phyloP scores from a whole-genome alignment of 2,329 filamentous ascomycete species.

The Curvularia verruculosa region DNA sequence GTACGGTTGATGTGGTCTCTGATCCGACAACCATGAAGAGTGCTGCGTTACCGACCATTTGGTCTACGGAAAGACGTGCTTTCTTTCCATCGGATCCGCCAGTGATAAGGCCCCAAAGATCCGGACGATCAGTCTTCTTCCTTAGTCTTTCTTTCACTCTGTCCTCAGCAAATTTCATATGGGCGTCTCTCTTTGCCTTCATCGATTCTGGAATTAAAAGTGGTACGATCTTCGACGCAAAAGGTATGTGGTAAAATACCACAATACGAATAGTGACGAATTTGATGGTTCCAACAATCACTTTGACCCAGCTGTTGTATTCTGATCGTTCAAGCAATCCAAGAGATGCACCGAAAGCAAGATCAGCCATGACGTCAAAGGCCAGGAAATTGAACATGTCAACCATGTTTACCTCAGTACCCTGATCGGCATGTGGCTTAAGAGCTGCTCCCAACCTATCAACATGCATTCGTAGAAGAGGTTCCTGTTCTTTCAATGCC shows the following conservation, averaged over 20 bases:
- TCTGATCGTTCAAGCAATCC: conserved; percentile 6
- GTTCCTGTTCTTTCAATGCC: too few species aligned
- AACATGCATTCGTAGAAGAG: too few species aligned
- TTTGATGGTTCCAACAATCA: too few species aligned
- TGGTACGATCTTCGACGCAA: background rate
- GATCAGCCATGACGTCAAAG: conserved; percentile 10
- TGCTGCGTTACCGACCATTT: conserved; percentile 8
- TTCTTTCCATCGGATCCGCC: conserved; percentile 2
- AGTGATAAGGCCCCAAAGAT: conserved; percentile 10
- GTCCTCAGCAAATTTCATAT: conserved; percentile 12
- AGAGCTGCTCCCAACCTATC: too few species aligned
- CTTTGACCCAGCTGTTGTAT: conserved; percentile 5
- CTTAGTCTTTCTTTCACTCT: conserved; percentile 4
- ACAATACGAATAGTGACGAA: too few species aligned
- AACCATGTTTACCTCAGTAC: background rate
- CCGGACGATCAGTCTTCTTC: conserved; percentile 4
- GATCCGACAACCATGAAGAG: conserved; percentile 12
- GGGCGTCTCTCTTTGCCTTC: conserved; percentile 9
- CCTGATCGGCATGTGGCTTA: too few species aligned
- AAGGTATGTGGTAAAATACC: too few species aligned
- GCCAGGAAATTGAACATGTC: conserved; percentile 11
- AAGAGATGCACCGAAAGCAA: conserved; percentile 8
- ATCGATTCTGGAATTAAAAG: conserved; percentile 9
- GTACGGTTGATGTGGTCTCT: conserved; percentile 8
- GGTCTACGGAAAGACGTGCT: conserved; percentile 1